Conservation (phyloP, 176 grass and related monocot species). For the Lolium perenne region DNA sequence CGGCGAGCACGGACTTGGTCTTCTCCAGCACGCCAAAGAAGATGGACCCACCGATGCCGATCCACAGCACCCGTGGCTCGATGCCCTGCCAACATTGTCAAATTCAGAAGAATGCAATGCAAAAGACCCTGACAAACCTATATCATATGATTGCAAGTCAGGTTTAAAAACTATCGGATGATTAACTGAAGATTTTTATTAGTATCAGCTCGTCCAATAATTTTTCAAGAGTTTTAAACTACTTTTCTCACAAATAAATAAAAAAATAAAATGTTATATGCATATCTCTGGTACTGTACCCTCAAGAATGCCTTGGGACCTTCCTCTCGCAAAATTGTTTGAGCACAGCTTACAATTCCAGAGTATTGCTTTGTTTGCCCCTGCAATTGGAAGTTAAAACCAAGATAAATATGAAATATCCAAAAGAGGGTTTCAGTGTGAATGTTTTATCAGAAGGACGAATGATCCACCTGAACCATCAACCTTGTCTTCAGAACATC, state of each 20-base stretch:
- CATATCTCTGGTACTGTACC: constrained; percentile 37
- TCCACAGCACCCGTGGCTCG: constrained; percentile 88
- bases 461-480: constrained; percentile 83
- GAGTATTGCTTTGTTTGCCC: constrained; percentile 75
- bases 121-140: neutral
- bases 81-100: constrained; percentile 65
- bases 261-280: neutral
- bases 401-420: constrained; percentile 1
- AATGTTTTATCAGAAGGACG: constrained; percentile 9
- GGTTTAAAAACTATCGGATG: neutral
- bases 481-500: constrained; percentile 96
- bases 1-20: constrained; percentile 66
- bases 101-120: neutral
- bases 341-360: constrained; percentile 73
- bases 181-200: neutral
- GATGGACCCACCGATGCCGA: constrained; percentile 92
- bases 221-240: neutral
- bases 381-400: constrained; percentile 36
- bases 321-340: constrained; percentile 85
- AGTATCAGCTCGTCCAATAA: neutral
- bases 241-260: neutral
- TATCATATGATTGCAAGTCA: neutral
- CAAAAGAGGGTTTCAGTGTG: neutral
- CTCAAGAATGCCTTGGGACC: constrained; percentile 80
- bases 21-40: constrained; percentile 93